Conservation (phyloP, 73 alveolate genomes). For the Tetrahymena thermophila region DNA sequence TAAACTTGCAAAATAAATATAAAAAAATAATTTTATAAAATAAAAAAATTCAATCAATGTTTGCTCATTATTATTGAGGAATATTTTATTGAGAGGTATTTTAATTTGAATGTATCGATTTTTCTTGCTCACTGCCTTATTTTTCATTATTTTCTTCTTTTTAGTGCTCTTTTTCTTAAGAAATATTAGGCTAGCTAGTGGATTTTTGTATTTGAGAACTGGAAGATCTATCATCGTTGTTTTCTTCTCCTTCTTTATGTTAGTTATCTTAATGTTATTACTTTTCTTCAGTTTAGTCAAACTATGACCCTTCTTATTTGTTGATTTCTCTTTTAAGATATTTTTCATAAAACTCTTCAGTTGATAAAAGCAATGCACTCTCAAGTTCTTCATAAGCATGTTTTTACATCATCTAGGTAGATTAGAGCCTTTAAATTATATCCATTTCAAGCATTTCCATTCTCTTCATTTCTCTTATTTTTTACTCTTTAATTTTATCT, state of each 20-base stretch:
- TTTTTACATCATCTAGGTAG: constrained; percentile 32
- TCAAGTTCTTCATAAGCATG: constrained; percentile 40
- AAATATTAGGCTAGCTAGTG: background rate
- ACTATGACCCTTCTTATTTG: background rate
- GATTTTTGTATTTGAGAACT: background rate
- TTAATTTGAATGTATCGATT: background rate
- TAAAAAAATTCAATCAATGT: too few species aligned
- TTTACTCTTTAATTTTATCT: background rate
- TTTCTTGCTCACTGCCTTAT: background rate
- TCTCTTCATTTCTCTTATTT: constrained; percentile 17
- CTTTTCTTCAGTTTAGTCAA: background rate
- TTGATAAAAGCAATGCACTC: constrained; percentile 6
- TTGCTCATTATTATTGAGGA: background rate
- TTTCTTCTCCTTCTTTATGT: background rate
- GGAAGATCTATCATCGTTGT: background rate
- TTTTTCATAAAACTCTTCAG: constrained; percentile 34
- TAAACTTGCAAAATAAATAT: too few species aligned
- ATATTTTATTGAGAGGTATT: background rate
- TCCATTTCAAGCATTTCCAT: constrained; percentile 28
- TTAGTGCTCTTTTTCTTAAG: background rate
- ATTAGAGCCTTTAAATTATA: constrained; percentile 1
- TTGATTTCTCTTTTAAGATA: background rate
- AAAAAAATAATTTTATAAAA: too few species aligned
- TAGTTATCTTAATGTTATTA: background rate
- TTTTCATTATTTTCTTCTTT: background rate